Conservation (phyloP, 129 eudicot genomes). For the Erigeron canadensis region DNA sequence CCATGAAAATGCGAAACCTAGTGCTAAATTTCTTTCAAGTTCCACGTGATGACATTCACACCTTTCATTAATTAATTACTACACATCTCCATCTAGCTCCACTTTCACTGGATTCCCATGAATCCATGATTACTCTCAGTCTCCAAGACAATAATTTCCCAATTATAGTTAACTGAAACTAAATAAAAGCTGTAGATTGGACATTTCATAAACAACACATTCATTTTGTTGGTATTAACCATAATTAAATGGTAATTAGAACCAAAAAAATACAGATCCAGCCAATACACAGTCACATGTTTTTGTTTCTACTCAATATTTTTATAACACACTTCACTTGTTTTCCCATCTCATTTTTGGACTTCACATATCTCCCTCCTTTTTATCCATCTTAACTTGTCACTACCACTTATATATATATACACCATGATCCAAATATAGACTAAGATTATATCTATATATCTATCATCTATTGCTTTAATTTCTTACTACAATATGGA, state of each 20-base stretch:
- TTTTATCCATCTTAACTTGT: conserved; percentile 15
- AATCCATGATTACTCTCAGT: too few relatives aligned
- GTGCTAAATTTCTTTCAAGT: conserved; percentile 8
- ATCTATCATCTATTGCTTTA: background rate
- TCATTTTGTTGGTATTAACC: conserved; percentile 21
- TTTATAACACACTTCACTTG: background rate
- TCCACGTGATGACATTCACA: conserved; percentile 25
- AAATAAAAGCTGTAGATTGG: conserved; percentile 25
- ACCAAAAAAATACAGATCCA: conserved; percentile 8
- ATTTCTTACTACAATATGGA: conserved; percentile 14
- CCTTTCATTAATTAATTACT: background rate
- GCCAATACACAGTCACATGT: conserved; percentile 39
- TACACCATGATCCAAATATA: background rate
- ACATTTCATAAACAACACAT: conserved; percentile 14
- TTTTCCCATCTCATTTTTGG: conserved; percentile 13
- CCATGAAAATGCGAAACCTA: conserved; percentile 10
- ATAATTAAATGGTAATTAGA: conserved; percentile 6
- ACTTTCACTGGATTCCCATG: conserved; percentile 32
- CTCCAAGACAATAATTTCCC: background rate
- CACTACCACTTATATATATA: background rate
- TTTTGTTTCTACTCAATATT: conserved; percentile 20
- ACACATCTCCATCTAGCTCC: conserved; percentile 11
- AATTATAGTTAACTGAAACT: background rate
- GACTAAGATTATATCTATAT: background rate
- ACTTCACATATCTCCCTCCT: conserved; percentile 17